Percentiles rank a stretch among this genome's conserved stretches.
Evolutionary conservation across 345 rosid species (phyloP).

Genomic region (Gossypium longicalyx): DNA sequence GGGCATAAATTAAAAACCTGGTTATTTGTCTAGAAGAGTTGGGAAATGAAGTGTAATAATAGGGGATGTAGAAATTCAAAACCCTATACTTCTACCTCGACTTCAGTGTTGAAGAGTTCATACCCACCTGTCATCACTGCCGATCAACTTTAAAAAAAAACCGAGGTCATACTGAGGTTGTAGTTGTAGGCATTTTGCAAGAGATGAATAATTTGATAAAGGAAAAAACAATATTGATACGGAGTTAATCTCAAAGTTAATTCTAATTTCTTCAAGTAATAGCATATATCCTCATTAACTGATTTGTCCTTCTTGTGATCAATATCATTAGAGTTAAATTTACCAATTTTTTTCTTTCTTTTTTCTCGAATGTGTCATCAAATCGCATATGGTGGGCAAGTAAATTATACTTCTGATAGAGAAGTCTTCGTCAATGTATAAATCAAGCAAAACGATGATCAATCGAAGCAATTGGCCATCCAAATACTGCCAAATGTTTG

Average conservation of each 20-base stretch:
- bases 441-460: not conserved
- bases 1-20: conserved; percentile 15
- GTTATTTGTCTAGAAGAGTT: not conserved
- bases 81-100: not conserved
- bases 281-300: not conserved
- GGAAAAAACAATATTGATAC: not conserved
- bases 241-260: not conserved
- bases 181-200: not conserved
- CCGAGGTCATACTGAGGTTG: conserved; percentile 1
- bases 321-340: not conserved
- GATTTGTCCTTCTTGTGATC: not conserved
- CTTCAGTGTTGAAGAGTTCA: not conserved
- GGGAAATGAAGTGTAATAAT: not conserved
- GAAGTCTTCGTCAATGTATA: not conserved
- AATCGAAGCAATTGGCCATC: not conserved
- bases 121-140: not conserved
- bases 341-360: not conserved
- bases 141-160: not conserved
- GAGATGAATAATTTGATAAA: not conserved
- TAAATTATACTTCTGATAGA: not conserved
- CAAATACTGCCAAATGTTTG: not conserved
- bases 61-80: not conserved
- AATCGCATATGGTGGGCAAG: not conserved
- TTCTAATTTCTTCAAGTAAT: not conserved
- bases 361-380: not conserved